Base-by-base conservation (phyloP, 179 eudicot species). In the Silene noctiflora region DNA sequence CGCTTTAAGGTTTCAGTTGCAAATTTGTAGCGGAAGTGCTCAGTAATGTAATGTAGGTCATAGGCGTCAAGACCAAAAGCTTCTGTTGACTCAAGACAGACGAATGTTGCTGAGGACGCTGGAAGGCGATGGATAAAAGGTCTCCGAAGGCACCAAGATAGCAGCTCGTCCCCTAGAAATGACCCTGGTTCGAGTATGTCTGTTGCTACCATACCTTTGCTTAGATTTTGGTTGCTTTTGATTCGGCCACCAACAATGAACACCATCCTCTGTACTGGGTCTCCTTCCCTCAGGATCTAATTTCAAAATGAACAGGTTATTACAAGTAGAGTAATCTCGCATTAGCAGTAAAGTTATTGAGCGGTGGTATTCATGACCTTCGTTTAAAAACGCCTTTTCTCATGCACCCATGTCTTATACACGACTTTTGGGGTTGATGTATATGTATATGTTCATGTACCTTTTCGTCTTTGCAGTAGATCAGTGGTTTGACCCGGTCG, bases 241-340 rank as follows among this genome's bases (percentile, higher is more conserved):
- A 94, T 82, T 19, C 83, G 77, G n/a, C 98, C 98, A 19, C 79
- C 83, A 12, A 92, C 89, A 3, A 92, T 79, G 85, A 94, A 94
- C 75, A 94, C 85, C 78, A 94, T 89, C 9, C 96, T 75, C 67
- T 89, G 92, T 60, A 92, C 98, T 0, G 96, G 92, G 75, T 94
- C 98, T 51, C 98, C 98, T 85, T 94, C 97, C 76, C 95, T 86
- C 46, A 92, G 74, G 61, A 94, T 86, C 97, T 93, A 76, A 29
- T 74, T 29, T 39, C 3, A 33, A 31, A 66, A 33, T 27, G 9
- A 16, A 22, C 16, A 0, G 10, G 67, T 62, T 25, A 20, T 60
- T 1, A 51, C 17, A 51, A 51, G 3, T 51, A 2, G 1, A 51
- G 56, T 51, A 51, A 51, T 51, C 12, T 14, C 2, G 56, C 42